Evolutionary conservation across 768 basidiomycete genomes (phyloP).

Genomic region (Antrodiella citrinella): DNA sequence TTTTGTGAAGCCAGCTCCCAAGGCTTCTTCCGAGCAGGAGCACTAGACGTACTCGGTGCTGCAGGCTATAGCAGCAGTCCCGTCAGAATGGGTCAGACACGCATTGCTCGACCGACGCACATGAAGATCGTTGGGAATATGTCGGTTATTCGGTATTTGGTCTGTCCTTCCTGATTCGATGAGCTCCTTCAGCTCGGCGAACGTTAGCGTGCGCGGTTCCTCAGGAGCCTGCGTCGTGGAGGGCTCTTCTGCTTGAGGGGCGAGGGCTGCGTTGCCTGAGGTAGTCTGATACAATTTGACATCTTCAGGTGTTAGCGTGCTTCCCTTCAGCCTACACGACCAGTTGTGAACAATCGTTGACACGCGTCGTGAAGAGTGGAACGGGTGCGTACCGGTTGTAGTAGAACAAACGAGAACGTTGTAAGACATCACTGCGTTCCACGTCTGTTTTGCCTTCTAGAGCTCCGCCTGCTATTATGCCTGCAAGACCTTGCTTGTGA

Average conservation of each 20-base stretch:
- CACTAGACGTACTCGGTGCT: constrained; percentile 47
- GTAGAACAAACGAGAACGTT: constrained; percentile 58
- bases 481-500: constrained; percentile 57
- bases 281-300: constrained; percentile 1
- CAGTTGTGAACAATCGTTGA: background rate
- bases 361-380: constrained; percentile 6
- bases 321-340: constrained; percentile 24
- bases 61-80: constrained; percentile 41
- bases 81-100: constrained; percentile 2
- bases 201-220: constrained; percentile 41
- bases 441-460: constrained; percentile 28
- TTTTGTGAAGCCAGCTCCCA: too few species aligned
- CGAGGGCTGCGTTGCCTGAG: background rate
- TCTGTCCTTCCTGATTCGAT: constrained; percentile 67
- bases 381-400: constrained; percentile 47
- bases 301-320: constrained; percentile 23
- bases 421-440: constrained; percentile 38
- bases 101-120: constrained; percentile 29
- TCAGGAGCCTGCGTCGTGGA: constrained; percentile 18
- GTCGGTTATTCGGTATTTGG: constrained; percentile 71
- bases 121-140: constrained; percentile 59
- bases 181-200: constrained; percentile 60
- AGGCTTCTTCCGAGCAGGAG: constrained; percentile 50
- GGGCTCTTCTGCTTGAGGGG: background rate
- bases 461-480: constrained; percentile 39